These are phyloP conservation scores for Solanum chilense DNA, from an alignment of 257 asterid genomes.

Conservation along the genomic window DNA sequence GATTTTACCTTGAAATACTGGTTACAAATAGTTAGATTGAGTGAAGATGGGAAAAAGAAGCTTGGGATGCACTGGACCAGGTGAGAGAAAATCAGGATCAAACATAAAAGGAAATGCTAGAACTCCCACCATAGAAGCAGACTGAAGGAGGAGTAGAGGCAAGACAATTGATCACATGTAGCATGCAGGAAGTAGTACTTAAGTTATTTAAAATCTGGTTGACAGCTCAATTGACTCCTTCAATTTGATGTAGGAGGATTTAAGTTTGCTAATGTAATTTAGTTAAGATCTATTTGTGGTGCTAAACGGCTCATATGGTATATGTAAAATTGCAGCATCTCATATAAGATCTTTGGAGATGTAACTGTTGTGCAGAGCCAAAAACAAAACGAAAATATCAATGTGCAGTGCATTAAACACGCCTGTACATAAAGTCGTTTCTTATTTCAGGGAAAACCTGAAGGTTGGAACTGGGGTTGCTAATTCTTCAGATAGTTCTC, in stretches of 20 bases:
- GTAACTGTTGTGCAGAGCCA: background rate
- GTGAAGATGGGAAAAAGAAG: background rate
- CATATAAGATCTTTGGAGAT: background rate
- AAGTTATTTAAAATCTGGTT: background rate
- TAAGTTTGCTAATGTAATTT: background rate
- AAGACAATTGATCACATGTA: background rate
- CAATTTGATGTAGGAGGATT: background rate
- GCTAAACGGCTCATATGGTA: background rate
- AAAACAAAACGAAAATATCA: background rate
- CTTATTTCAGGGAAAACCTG: conserved; percentile 40
- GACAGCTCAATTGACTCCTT: background rate
- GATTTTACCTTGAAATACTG: background rate
- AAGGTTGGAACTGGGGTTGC: conserved; percentile 75
- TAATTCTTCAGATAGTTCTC: conserved; percentile 29
- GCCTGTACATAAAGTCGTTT: background rate
- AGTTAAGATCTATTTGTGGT: background rate
- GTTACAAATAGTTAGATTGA: background rate
- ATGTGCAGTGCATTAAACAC: background rate
- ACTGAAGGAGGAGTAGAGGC: background rate
- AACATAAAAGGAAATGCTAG: background rate
- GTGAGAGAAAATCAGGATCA: background rate
- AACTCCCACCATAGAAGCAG: background rate
- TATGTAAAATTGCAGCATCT: background rate
- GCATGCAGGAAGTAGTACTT: background rate
- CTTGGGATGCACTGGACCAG: background rate